phyloP scores from a whole-genome alignment of 768 basidiomycete species.

The Russula ochroleuca region DNA sequence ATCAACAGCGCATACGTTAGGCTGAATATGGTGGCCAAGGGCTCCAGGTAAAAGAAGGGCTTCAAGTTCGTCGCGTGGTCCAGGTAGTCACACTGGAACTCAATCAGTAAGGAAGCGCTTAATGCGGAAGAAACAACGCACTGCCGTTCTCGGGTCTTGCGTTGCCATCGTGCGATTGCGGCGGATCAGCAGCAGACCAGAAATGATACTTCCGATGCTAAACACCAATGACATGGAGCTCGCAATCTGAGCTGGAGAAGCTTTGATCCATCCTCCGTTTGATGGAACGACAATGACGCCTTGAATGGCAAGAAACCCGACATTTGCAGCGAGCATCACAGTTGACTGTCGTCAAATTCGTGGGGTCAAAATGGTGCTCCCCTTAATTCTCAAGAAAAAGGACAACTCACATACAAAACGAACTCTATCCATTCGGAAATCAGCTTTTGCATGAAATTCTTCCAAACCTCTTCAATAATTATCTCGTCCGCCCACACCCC shows the following conservation, averaged over 20 bases:
- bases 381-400: background rate
- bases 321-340: slow-evolving; percentile 36
- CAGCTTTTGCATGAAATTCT: slow-evolving; percentile 10
- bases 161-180: slow-evolving; percentile 41
- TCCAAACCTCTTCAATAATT: slow-evolving; percentile 13
- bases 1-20: slow-evolving; percentile 54
- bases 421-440: slow-evolving; percentile 22
- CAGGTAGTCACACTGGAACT: slow-evolving; percentile 30
- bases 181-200: slow-evolving; percentile 45
- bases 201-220: slow-evolving; percentile 47
- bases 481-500: slow-evolving; percentile 15
- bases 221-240: slow-evolving; percentile 48
- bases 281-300: slow-evolving; percentile 28
- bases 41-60: slow-evolving; percentile 42
- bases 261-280: slow-evolving; percentile 23
- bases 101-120: background rate
- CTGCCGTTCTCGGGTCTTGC: slow-evolving; percentile 29
- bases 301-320: slow-evolving; percentile 37
- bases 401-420: slow-evolving; percentile 17
- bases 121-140: slow-evolving; percentile 22
- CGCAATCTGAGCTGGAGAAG: slow-evolving; percentile 45
- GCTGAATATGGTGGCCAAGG: slow-evolving; percentile 49
- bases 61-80: slow-evolving; percentile 30
- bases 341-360: slow-evolving; percentile 30
- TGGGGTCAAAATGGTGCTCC: background rate